phyloP scores from a whole-genome alignment of 2,329 filamentous ascomycete species.

The Xylariaceae sp. region DNA sequence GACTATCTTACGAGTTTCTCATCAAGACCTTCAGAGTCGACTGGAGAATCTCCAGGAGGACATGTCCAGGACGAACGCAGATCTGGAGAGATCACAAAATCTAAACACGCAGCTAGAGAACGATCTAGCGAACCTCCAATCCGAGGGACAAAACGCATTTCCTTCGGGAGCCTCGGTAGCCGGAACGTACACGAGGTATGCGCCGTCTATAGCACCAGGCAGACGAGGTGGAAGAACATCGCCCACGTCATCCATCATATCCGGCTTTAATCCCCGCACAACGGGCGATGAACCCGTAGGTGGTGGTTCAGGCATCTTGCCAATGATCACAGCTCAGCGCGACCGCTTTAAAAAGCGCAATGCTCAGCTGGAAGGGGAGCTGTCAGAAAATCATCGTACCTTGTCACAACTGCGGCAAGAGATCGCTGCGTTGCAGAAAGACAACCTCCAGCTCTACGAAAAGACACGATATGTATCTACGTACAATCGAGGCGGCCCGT shows the following conservation, averaged over 20 bases:
- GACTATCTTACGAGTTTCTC: slow-evolving; percentile 88
- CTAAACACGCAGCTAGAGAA: slow-evolving; percentile 90
- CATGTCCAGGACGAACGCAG: slow-evolving; percentile 78
- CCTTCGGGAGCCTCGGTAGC: slow-evolving; percentile 91
- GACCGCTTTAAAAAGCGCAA: slow-evolving; percentile 99
- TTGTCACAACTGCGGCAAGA: slow-evolving; percentile 89
- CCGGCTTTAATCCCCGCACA: slow-evolving; percentile 80
- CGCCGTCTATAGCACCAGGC: slow-evolving; percentile 61
- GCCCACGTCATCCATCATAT: slow-evolving; percentile 97
- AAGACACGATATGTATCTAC: slow-evolving; percentile 96
- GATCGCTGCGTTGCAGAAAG: slow-evolving; percentile 88
- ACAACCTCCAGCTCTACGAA: slow-evolving; percentile 95
- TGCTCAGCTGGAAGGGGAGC: slow-evolving; percentile 82
- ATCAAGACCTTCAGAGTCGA: slow-evolving; percentile 84
- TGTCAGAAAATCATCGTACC: slow-evolving; percentile 79
- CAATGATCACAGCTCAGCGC: slow-evolving; percentile 97
- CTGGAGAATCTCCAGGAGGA: slow-evolving; percentile 82
- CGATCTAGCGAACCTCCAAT: slow-evolving; percentile 84
- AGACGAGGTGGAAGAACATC: slow-evolving; percentile 73
- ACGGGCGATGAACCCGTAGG: slow-evolving; percentile 65
- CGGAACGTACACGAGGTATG: slow-evolving; percentile 85
- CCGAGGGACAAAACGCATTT: slow-evolving; percentile 80
- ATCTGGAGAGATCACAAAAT: slow-evolving; percentile 81
- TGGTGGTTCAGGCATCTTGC: slow-evolving; percentile 83
- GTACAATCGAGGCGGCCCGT: slow-evolving; percentile 74